phyloP scores from a whole-genome alignment of 371 early-diverging fungal species.

The Zopfochytrium polystomum region DNA sequence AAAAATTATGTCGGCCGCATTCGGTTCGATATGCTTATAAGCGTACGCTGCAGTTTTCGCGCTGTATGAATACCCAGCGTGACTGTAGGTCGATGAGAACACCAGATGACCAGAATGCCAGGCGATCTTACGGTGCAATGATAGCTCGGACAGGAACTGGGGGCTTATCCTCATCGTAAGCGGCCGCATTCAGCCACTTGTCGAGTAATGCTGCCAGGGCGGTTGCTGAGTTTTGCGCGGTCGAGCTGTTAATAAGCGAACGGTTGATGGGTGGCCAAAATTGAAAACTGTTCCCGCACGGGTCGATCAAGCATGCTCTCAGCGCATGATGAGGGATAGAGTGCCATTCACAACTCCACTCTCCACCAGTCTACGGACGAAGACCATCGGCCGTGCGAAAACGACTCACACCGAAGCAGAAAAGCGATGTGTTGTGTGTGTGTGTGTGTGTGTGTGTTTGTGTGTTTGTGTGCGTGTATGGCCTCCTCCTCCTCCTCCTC shows the following conservation, averaged over 20 bases:
- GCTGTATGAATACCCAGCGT: conserved; percentile 88
- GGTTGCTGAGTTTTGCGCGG: too few relatives aligned
- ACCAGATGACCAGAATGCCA: background rate
- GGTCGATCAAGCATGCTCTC: too few relatives aligned
- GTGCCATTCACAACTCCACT: too few relatives aligned
- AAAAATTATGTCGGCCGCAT: conserved; percentile 70
- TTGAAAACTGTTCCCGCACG: too few relatives aligned
- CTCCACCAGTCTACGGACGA: too few relatives aligned
- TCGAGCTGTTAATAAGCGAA: too few relatives aligned
- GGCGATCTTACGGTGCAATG: conserved; percentile 72
- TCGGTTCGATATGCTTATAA: conserved; percentile 66
- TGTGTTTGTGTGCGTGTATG: too few relatives aligned
- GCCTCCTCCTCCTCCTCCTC: conserved; percentile 27
- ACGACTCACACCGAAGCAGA: too few relatives aligned
- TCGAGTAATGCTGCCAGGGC: conserved; percentile 52
- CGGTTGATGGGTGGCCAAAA: too few relatives aligned
- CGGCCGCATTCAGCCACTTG: conserved; percentile 53
- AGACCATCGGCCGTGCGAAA: too few relatives aligned
- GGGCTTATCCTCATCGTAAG: conserved; percentile 24
- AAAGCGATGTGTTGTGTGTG: background rate
- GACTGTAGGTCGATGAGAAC: conserved; percentile 47
- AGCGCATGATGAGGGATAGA: too few relatives aligned
- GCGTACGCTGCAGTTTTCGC: conserved; percentile 87
- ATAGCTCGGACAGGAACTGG: conserved; percentile 61
- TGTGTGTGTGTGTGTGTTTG: too few relatives aligned